These are phyloP conservation scores for Thelonectria olida DNA, from an alignment of 2,329 filamentous ascomycete genomes.

Conservation along the genomic window DNA sequence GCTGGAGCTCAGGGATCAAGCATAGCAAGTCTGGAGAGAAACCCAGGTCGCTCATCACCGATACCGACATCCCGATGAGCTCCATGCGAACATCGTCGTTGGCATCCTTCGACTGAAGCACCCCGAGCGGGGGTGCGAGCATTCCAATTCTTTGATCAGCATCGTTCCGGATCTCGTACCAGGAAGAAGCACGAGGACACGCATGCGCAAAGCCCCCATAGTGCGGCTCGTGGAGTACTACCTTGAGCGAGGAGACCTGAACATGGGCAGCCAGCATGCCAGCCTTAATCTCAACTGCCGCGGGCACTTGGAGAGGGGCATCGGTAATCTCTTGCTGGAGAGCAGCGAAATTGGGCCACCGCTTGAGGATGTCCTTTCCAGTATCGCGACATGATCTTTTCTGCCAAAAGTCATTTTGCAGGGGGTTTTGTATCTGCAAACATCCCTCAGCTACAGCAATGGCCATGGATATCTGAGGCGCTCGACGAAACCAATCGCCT, in stretches of 20 bases:
- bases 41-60: neutral
- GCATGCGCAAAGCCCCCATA: no score
- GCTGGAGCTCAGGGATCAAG: neutral
- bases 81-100: neutral
- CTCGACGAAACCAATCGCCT: neutral
- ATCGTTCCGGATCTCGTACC: neutral
- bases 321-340: no score
- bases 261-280: no score
- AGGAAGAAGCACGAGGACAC: no score
- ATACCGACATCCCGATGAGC: neutral
- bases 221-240: no score
- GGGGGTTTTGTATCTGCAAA: neutral
- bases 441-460: neutral
- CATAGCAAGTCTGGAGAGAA: neutral
- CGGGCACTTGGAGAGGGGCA: no score
- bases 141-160: neutral
- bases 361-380: neutral
- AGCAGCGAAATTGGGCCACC: neutral
- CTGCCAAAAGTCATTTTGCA: neutral
- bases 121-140: neutral
- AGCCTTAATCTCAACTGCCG: no score
- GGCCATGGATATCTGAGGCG: neutral
- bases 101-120: neutral
- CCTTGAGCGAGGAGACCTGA: no score
- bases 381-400: neutral